Percentiles rank a stretch among this genome's conserved stretches.
Conservation (phyloP, 345 rosid genomes). For the Sonneratia caseolaris region DNA sequence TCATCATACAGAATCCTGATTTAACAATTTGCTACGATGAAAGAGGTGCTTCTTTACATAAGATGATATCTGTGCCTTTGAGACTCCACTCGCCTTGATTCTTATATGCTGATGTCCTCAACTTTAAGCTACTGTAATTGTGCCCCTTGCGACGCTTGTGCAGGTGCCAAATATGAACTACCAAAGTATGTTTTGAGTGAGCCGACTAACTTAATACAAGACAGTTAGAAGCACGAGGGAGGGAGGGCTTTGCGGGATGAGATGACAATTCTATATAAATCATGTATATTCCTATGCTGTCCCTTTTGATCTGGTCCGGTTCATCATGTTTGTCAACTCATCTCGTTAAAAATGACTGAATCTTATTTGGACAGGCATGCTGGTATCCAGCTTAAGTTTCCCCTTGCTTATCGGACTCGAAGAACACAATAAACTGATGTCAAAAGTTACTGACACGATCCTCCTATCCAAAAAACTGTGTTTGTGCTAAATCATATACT, state of each 20-base stretch:
- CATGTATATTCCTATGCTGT: slow-evolving; percentile 1
- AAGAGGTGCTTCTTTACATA: slow-evolving; percentile 40
- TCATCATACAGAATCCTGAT: slow-evolving; percentile 69
- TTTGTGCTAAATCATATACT: background rate
- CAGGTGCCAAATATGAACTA: slow-evolving; percentile 92
- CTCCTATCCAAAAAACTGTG: background rate
- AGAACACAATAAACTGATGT: background rate
- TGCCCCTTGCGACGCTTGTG: slow-evolving; percentile 5
- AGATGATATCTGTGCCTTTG: no score
- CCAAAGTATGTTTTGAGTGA: slow-evolving; percentile 90
- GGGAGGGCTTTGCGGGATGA: background rate
- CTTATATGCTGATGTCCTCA: background rate
- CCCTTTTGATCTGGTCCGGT: background rate
- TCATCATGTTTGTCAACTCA: background rate
- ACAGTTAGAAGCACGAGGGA: slow-evolving; percentile 22
- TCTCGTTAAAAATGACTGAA: background rate
- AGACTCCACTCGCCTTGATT: no score
- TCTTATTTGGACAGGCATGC: background rate
- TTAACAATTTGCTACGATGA: slow-evolving; percentile 79
- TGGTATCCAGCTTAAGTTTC: background rate
- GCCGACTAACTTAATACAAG: slow-evolving; percentile 78
- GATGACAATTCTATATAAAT: background rate
- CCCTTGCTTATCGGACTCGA: background rate
- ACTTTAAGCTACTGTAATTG: background rate
- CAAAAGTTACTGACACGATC: background rate